Conservation (phyloP, 495 filamentous ascomycete genomes). For the Tricharina praecox region DNA sequence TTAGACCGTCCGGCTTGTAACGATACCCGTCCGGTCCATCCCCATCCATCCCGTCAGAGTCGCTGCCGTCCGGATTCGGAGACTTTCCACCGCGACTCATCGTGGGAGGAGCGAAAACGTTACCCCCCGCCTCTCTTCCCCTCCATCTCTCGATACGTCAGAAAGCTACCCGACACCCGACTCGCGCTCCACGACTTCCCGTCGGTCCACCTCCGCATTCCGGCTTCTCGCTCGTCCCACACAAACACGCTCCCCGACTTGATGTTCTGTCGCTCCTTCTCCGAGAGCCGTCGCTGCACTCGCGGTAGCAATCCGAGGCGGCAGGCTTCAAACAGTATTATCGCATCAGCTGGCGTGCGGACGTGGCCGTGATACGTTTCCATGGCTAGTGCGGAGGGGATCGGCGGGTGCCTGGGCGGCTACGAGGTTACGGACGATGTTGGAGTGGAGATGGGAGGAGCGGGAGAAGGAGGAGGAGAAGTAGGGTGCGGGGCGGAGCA, state of each 20-base stretch:
- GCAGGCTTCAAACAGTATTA: conserved; percentile 94
- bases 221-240: conserved; percentile 96
- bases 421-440: neutral
- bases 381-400: conserved; percentile 36
- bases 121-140: conserved; percentile 68
- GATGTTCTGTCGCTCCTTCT: conserved; percentile 92
- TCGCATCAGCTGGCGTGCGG: conserved; percentile 81
- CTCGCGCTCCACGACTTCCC: conserved; percentile 99
- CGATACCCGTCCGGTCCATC: conserved; percentile 89
- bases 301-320: conserved; percentile 74
- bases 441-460: no score
- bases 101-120: conserved; percentile 38
- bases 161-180: conserved; percentile 88
- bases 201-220: conserved; percentile 96
- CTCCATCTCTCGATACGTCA: conserved; percentile 98
- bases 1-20: conserved; percentile 90
- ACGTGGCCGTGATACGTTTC: conserved; percentile 93
- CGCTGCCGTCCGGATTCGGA: conserved; percentile 62
- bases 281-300: conserved; percentile 81
- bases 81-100: conserved; percentile 52
- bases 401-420: neutral
- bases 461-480: no score
- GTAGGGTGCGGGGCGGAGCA: no score
- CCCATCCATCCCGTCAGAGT: conserved; percentile 63
- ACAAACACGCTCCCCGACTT: conserved; percentile 93